Conservation (phyloP, 2,329 filamentous ascomycete species). For the Alternaria triticina region DNA sequence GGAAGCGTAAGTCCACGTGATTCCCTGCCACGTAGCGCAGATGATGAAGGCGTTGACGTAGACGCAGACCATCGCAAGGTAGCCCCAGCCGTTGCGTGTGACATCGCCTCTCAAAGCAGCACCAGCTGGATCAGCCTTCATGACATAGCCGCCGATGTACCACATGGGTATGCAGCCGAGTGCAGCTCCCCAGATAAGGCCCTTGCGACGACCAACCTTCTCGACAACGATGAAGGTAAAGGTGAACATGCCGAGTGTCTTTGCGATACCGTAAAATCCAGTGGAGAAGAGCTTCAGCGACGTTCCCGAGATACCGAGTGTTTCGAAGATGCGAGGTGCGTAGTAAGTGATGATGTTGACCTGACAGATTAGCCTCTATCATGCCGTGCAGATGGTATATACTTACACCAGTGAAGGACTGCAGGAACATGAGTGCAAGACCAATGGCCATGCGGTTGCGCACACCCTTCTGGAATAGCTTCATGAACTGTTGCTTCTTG, state of each 20-base stretch:
- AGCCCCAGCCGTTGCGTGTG: conserved; percentile 56
- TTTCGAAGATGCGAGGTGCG: conserved; percentile 48
- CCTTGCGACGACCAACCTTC: conserved; percentile 49
- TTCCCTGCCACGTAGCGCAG: conserved; percentile 53
- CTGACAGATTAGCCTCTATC: conserved; percentile 15
- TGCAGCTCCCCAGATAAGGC: conserved; percentile 57
- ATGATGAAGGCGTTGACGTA: conserved; percentile 64
- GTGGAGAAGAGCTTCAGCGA: conserved; percentile 55
- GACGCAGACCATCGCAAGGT: conserved; percentile 61
- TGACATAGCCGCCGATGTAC: conserved; percentile 62
- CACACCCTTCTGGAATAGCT: conserved; percentile 49
- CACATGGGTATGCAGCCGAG: conserved; percentile 59
- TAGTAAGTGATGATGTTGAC: conserved; percentile 49
- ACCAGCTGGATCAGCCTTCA: conserved; percentile 57
- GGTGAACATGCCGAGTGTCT: conserved; percentile 49
- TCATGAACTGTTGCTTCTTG: conserved; percentile 41
- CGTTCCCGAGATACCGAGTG: conserved; percentile 54
- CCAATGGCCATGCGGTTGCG: conserved; percentile 49
- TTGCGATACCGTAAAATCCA: conserved; percentile 57
- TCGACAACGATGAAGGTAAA: conserved; percentile 51
- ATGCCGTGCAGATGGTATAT: background rate
- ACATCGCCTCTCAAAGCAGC: conserved; percentile 52
- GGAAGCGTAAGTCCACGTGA: conserved; percentile 54
- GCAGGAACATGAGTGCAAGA: conserved; percentile 48
- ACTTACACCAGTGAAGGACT: conserved; percentile 45